phyloP scores from a whole-genome alignment of 2,329 filamentous ascomycete species.

The Xylariaceae sp. region DNA sequence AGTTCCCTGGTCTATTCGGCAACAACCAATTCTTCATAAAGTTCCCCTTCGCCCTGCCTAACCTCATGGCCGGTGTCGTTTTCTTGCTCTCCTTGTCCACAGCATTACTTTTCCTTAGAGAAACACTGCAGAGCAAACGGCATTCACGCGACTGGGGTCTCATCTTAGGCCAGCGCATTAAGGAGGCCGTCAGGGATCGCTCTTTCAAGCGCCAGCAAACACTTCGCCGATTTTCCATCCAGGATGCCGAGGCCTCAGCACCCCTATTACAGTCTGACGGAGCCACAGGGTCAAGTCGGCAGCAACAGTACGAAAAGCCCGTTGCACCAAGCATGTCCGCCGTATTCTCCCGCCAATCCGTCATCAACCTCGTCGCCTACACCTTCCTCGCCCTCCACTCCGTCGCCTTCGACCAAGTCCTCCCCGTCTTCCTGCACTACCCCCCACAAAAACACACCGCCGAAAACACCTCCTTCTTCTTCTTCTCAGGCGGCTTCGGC shows the following conservation, averaged over 20 bases:
- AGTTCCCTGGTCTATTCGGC: slow-evolving; percentile 67
- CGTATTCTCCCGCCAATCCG: slow-evolving; percentile 69
- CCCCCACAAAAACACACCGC: slow-evolving; percentile 53
- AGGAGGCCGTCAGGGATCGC: slow-evolving; percentile 33
- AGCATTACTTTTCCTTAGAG: slow-evolving; percentile 74
- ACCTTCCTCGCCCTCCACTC: slow-evolving; percentile 76
- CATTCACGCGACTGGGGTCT: slow-evolving; percentile 69
- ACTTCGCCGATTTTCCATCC: slow-evolving; percentile 43
- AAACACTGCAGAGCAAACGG: slow-evolving; percentile 72
- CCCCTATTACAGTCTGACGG: slow-evolving; percentile 43
- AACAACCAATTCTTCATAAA: slow-evolving; percentile 60
- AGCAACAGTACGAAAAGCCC: slow-evolving; percentile 20
- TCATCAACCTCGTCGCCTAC: slow-evolving; percentile 71
- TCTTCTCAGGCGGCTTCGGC: slow-evolving; percentile 79
- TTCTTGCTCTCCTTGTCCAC: slow-evolving; percentile 72
- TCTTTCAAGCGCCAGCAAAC: slow-evolving; percentile 25
- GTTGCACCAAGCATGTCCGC: slow-evolving; percentile 24
- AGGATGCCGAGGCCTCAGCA: slow-evolving; percentile 52
- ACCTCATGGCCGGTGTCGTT: slow-evolving; percentile 68
- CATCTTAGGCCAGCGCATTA: slow-evolving; percentile 63
- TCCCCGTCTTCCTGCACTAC: slow-evolving; percentile 85
- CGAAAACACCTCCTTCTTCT: slow-evolving; percentile 60
- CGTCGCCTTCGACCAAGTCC: slow-evolving; percentile 78
- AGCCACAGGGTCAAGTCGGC: slow-evolving; percentile 22
- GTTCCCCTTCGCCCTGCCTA: slow-evolving; percentile 81